Evolutionary conservation across 305 asterid species (phyloP).

Genomic region (Fraxinus greggii): DNA sequence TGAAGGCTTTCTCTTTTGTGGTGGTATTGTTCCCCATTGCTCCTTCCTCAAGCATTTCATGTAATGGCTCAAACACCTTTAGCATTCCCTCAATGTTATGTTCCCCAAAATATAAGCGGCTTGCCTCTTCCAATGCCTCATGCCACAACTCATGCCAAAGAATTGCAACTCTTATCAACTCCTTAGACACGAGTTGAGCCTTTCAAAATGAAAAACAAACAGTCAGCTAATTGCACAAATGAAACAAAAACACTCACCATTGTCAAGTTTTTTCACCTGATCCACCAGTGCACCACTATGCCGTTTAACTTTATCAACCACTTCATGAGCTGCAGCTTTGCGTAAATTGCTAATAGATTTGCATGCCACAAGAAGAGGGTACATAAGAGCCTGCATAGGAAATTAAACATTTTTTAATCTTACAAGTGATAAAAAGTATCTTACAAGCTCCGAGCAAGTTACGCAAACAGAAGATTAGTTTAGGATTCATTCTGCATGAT

Average conservation of each 20-base stretch:
- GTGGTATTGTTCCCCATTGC: conserved; percentile 78
- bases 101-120: conserved; percentile 98
- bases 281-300: conserved; percentile 96
- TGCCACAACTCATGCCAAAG: conserved; percentile 99
- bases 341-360: conserved; percentile 92
- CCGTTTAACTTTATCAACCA: conserved; percentile 95
- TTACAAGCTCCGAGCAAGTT: not conserved
- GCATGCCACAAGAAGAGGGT: conserved; percentile 99
- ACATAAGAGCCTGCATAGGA: conserved; percentile 93
- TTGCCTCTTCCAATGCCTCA: conserved; percentile 99
- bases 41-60: conserved; percentile 96
- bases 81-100: conserved; percentile 98
- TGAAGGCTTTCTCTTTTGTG: conserved; percentile 81
- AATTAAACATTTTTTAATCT: conserved; percentile 2
- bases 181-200: conserved; percentile 99
- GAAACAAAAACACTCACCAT: conserved; percentile 21
- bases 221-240: conserved; percentile 30
- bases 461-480: not conserved
- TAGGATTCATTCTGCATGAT: not conserved
- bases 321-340: conserved; percentile 98
- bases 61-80: conserved; percentile 91
- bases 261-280: conserved; percentile 54
- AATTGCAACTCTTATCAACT: conserved; percentile 97
- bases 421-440: not conserved
- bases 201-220: conserved; percentile 39